These are phyloP conservation scores for Marasmius fiardii DNA, from an alignment of 1,284 basidiomycete genomes.

Conservation along the genomic window DNA sequence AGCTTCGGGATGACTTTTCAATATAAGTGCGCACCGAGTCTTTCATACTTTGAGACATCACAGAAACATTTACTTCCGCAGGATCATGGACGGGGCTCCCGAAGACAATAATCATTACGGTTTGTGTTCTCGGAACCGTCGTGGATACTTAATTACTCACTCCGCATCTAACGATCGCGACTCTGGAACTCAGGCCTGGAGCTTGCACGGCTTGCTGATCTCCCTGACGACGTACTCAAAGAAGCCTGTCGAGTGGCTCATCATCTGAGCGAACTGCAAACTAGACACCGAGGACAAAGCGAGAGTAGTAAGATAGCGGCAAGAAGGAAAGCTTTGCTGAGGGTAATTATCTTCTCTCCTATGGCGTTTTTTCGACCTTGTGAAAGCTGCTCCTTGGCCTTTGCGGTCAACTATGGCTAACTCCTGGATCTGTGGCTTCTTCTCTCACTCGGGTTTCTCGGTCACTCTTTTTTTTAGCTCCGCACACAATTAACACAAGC, in stretches of 20 bases:
- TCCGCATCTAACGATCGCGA: conserved; percentile 2
- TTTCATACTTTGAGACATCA: not conserved
- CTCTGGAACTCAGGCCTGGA: conserved; percentile 57
- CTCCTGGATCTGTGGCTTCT: conserved; percentile 6
- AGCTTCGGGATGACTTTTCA: conserved; percentile 73
- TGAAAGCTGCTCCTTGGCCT: not conserved
- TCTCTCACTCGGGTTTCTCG: not conserved
- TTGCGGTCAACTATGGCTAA: not conserved
- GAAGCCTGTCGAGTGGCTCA: conserved; percentile 63
- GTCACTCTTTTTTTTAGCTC: conserved; percentile 41
- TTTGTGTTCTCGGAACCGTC: too few relatives aligned
- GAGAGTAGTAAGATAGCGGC: conserved; percentile 53
- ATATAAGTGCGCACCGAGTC: conserved; percentile 58
- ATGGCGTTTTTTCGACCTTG: not conserved
- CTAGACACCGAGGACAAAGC: conserved; percentile 55
- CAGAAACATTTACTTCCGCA: conserved; percentile 21
- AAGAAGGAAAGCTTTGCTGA: conserved; percentile 65
- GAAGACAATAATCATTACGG: conserved; percentile 66
- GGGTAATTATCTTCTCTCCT: conserved; percentile 38
- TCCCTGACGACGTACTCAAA: conserved; percentile 65
- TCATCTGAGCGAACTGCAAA: conserved; percentile 57
- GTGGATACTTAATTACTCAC: not conserved
- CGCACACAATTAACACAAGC: conserved; percentile 68
- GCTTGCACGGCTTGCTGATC: conserved; percentile 78
- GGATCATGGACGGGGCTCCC: conserved; percentile 64